Evolutionary conservation across 2,329 filamentous ascomycete genomes (phyloP).

Genomic region (Didymella sp.): DNA sequence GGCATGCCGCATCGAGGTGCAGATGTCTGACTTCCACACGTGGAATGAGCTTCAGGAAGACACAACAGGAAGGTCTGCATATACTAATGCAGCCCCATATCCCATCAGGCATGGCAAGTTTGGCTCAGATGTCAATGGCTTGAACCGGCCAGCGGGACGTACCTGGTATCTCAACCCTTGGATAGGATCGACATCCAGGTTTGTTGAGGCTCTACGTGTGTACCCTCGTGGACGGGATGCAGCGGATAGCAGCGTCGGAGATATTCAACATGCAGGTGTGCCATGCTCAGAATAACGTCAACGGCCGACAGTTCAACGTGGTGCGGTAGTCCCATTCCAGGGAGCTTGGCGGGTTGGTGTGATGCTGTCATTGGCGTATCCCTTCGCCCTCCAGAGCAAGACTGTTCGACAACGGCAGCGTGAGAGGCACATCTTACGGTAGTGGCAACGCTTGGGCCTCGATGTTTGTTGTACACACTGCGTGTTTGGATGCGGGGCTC

Average conservation of each 20-base stretch:
- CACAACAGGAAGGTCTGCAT: constrained; percentile 32
- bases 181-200: constrained; percentile 3
- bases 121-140: not conserved
- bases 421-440: constrained; percentile 10
- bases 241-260: constrained; percentile 20
- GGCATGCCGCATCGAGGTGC: constrained; percentile 26
- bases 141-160: not conserved
- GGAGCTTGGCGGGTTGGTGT: constrained; percentile 24
- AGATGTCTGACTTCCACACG: constrained; percentile 30
- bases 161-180: not conserved
- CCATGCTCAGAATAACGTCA: constrained; percentile 11
- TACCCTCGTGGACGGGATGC: constrained; percentile 16
- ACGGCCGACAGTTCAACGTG: constrained; percentile 12
- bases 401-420: constrained; percentile 20
- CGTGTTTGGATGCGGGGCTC: constrained; percentile 32
- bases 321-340: constrained; percentile 33
- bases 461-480: constrained; percentile 28
- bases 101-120: constrained; percentile 16
- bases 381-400: constrained; percentile 22
- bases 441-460: constrained; percentile 14
- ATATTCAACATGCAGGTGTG: constrained; percentile 7
- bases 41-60: constrained; percentile 39
- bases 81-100: constrained; percentile 20
- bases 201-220: constrained; percentile 16
- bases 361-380: constrained; percentile 22